Evolutionary conservation across 805 yeast species (phyloP), one percentile per base, ranked within the genome.

Genomic region (Nakazawaea ernobii): DNA sequence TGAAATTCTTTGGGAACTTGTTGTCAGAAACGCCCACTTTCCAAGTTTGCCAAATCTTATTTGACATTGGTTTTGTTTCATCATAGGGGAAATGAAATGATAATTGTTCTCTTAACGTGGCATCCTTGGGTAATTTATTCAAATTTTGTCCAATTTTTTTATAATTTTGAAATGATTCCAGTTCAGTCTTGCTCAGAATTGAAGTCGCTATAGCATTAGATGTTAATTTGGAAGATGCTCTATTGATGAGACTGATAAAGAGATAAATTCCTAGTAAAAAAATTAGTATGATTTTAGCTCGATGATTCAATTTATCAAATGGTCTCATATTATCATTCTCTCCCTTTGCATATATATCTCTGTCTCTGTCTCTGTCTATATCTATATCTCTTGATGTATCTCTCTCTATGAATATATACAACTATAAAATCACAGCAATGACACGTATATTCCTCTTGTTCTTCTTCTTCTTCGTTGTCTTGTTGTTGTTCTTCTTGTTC

Each of bases 11-110:
- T 17, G 87, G 86, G 59, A 88, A 82, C 11, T 70, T 60, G 17
- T 68, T 70, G 52, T 84, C 84, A 36, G 71, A 70, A 42, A 75
- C 58, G 14, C 79, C 80, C 42, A 75, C 80, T 65, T 90, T 92
- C 97, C 97, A 92, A 1, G 96, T 82, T 66, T 92, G 98, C 96
- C 97, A 92, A 36, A 92, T 80, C 54, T 78, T 77, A 17, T 82
- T 85, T 0, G 97, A 95, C 49, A 90, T 78, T 29, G 78, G 77
- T 30, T 74, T 69, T 4, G 67, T 50, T 1, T 81, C 69, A 51
- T 84, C 84, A 65, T 91, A 92, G 0, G 97, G 96, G 60, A 79
- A 86, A 55, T 84, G 76, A 59, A 65, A 80, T 15, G 84, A 73
- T 52, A 91, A 70, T 59, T 86, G 88, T 36, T 78, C 80, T 39